Evolutionary conservation across 352 stramenopile species (phyloP), one percentile per base, ranked within the genome.

Genomic region (Nothophytophthora sp.): DNA sequence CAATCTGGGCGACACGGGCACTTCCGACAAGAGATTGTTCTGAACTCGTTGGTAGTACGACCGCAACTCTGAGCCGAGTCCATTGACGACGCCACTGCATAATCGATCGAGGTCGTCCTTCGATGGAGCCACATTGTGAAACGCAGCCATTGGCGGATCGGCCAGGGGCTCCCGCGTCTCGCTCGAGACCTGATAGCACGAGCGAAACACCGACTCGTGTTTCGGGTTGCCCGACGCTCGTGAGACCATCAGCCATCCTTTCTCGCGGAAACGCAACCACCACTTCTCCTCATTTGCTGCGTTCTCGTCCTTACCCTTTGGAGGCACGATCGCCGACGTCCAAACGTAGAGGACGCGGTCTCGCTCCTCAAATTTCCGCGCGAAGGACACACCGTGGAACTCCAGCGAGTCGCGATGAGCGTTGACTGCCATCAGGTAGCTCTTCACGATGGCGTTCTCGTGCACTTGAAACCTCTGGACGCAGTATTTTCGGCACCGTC

Each of bases 311-410:
- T 23, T 10, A 25, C 19, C 33, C 25, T 44, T 10, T 16, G 25
- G 36, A n/a, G 46, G 46, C 12, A 54, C 35, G 3, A 43, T 54
- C 36, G 46, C 46, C 20, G 46, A 45, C 18, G 46, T 20, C 46
- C 46, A 54, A 18, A 54, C 19, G 15, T 46, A 40, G 18, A 54
- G 23, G n/a, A 57, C 44, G 7, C 49, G 49, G 18, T 50, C 22
- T 15, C 30, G 50, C 50, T 46, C 24, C 39, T 50, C 40, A 27
- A 51, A 19, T 18, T 58, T 58, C 11, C 40, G 40, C n/a, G 34
- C 28, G 6, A 30, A 50, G 13, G 50, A 42, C 29, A 50, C 49
- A 25, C 35, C 46, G 10, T 54, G 46, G 8, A 54, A 27, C 13
- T 30, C 46, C 0, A 16, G 28, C 15, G 29, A 9, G 13, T 27